Conservation (phyloP, 2,329 filamentous ascomycete species). For the Penicillium expansum region DNA sequence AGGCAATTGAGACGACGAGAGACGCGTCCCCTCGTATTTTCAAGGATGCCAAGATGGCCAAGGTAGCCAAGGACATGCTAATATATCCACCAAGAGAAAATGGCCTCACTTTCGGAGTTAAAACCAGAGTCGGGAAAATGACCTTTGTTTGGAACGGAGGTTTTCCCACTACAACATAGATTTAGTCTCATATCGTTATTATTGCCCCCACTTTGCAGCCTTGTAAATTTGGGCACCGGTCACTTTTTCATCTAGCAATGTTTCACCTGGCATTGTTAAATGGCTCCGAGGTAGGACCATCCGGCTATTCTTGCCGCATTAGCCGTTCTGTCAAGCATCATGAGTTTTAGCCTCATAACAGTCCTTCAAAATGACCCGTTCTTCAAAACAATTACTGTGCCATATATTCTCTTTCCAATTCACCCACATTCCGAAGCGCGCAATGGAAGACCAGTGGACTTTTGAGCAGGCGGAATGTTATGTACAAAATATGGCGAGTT, state of each 20-base stretch:
- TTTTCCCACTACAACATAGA: background rate
- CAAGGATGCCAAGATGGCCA: conserved; percentile 4
- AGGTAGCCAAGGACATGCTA: conserved; percentile 3
- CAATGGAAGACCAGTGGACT: conserved; percentile 11
- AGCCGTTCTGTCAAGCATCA: background rate
- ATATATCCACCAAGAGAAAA: background rate
- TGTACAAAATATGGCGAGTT: conserved; percentile 14
- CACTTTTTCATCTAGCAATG: background rate
- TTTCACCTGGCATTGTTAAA: background rate
- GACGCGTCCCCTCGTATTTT: background rate
- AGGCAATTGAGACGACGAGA: background rate
- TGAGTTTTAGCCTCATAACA: background rate
- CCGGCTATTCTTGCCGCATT: background rate
- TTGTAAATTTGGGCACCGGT: background rate
- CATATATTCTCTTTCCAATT: background rate
- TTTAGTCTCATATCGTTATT: background rate
- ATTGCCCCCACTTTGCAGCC: background rate
- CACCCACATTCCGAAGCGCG: background rate
- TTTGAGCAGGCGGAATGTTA: conserved; percentile 3
- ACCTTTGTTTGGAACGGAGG: background rate
- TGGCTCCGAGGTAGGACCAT: background rate
- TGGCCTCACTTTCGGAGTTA: background rate
- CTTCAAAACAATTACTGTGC: background rate
- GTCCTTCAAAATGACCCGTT: background rate
- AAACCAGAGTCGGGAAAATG: background rate